Evolutionary conservation across 805 yeast genomes (phyloP).

Genomic region (Pachysolen tannophilus): DNA sequence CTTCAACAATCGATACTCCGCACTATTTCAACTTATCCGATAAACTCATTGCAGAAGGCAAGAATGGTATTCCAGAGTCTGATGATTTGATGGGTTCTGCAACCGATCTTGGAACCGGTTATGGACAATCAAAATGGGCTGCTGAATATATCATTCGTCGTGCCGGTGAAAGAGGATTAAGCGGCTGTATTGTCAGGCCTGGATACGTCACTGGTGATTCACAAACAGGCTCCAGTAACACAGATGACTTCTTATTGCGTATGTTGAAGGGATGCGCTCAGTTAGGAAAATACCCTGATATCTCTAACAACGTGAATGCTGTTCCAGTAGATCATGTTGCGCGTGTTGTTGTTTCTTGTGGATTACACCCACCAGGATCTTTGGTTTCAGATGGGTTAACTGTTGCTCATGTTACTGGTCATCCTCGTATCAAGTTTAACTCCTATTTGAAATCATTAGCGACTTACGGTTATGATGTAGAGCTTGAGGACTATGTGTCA

Average conservation of each 20-base stretch:
- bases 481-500: slow-evolving; percentile 53
- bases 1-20: slow-evolving; percentile 84
- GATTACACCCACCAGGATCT: slow-evolving; percentile 58
- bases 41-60: slow-evolving; percentile 52
- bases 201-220: slow-evolving; percentile 93
- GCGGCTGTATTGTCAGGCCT: slow-evolving; percentile 88
- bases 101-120: slow-evolving; percentile 79
- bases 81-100: slow-evolving; percentile 82
- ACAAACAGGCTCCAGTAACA: slow-evolving; percentile 79
- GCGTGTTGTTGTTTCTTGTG: slow-evolving; percentile 74
- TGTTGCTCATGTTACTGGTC: slow-evolving; percentile 96
- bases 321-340: slow-evolving; percentile 99
- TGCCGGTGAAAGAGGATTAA: slow-evolving; percentile 83
- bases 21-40: slow-evolving; percentile 76
- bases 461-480: slow-evolving; percentile 65
- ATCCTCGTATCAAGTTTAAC: slow-evolving; percentile 81
- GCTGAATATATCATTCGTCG: slow-evolving; percentile 83
- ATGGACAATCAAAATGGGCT: slow-evolving; percentile 98
- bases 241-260: slow-evolving; percentile 92
- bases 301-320: slow-evolving; percentile 83
- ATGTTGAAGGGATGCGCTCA: slow-evolving; percentile 93
- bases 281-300: slow-evolving; percentile 78
- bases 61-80: slow-evolving; percentile 67
- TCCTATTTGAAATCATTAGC: slow-evolving; percentile 62
- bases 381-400: slow-evolving; percentile 38